A percentile compares a stretch with the other conserved stretches of the same genome.
Evolutionary conservation across 179 eudicot species (phyloP).

Genomic region (Vitellaria paradoxa): DNA sequence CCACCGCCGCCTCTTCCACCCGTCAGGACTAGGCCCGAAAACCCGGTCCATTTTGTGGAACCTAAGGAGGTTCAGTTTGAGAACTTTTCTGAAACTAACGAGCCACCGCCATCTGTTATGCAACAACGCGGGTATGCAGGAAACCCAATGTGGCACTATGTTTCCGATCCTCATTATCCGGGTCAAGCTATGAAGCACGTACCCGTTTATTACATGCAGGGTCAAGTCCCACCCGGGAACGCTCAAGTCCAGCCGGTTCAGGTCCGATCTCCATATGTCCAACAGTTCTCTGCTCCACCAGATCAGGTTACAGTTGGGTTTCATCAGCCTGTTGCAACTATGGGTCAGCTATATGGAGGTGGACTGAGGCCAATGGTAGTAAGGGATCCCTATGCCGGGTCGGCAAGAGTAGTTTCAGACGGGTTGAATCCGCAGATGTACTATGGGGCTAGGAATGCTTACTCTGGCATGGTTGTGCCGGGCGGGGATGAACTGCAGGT

Average conservation of each 20-base stretch:
- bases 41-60: constrained; percentile 13
- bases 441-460: constrained; percentile 49
- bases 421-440: constrained; percentile 39
- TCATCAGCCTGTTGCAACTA: constrained; percentile 27
- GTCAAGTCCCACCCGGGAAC: constrained; percentile 31
- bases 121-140: constrained; percentile 34
- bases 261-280: constrained; percentile 36
- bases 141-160: constrained; percentile 24
- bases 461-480: constrained; percentile 43
- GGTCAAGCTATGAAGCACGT: constrained; percentile 35
- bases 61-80: not conserved
- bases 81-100: not conserved
- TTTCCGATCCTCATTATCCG: constrained; percentile 29
- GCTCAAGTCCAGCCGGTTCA: constrained; percentile 43
- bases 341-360: constrained; percentile 42
- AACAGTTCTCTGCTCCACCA: constrained; percentile 23
- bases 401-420: constrained; percentile 20
- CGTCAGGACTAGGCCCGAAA: too few species aligned
- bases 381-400: constrained; percentile 34
- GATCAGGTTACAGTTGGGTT: constrained; percentile 46
- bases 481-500: constrained; percentile 45
- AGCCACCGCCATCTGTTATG: constrained; percentile 10
- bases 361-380: constrained; percentile 22
- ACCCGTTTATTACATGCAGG: constrained; percentile 67
- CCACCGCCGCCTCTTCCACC: constrained; percentile 55